Evolutionary conservation across 108 stramenopile species (phyloP).

Genomic region (Tribonema minus): DNA sequence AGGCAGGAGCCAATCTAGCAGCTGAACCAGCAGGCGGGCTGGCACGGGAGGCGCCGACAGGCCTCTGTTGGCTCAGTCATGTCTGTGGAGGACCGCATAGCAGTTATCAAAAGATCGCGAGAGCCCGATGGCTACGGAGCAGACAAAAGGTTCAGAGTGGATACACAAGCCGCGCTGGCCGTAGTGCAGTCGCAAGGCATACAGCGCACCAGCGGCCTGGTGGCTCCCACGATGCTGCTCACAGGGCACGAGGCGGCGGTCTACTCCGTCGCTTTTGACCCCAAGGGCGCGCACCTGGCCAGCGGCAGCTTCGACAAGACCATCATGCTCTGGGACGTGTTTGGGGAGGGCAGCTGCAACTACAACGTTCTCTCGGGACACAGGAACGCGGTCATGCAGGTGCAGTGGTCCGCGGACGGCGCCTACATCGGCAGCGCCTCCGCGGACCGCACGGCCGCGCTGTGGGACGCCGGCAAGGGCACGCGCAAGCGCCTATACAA

Average conservation of each 20-base stretch:
- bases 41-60: too few relatives aligned
- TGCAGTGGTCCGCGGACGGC: conserved; percentile 61
- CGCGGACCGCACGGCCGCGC: conserved; percentile 71
- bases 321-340: conserved; percentile 72
- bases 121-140: conserved; percentile 6
- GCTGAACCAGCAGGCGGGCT: too few relatives aligned
- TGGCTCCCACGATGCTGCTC: conserved; percentile 72
- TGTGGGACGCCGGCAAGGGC: conserved; percentile 68
- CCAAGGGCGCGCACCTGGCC: conserved; percentile 64
- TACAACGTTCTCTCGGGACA: conserved; percentile 74
- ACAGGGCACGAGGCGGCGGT: conserved; percentile 80
- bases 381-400: conserved; percentile 79
- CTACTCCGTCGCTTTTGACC: conserved; percentile 70
- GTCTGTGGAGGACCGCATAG: conserved; percentile 33
- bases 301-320: conserved; percentile 70
- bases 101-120: conserved; percentile 16
- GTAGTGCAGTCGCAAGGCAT: conserved; percentile 26
- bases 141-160: conserved; percentile 17
- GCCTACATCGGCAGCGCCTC: conserved; percentile 64
- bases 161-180: conserved; percentile 35
- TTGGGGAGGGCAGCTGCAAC: conserved; percentile 64
- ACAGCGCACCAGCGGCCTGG: conserved; percentile 59
- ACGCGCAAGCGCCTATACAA: conserved; percentile 57
- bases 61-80: too few relatives aligned
- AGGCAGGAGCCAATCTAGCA: too few relatives aligned